Conservation (phyloP, 23 red algal species). For the Chondrus crispus region DNA sequence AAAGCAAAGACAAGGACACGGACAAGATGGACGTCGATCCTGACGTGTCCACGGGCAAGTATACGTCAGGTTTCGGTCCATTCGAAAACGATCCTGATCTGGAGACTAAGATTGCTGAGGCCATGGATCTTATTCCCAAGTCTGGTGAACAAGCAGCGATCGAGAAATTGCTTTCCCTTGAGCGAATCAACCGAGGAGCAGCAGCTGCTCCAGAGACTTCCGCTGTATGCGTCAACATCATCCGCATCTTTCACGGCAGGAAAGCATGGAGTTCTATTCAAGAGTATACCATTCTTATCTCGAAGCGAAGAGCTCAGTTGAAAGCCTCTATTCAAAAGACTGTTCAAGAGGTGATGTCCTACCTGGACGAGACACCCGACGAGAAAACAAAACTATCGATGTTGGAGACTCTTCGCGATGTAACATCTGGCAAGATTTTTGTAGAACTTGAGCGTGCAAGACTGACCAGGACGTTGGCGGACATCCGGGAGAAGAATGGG, state of each 20-base stretch:
- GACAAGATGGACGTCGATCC: conserved; percentile 69
- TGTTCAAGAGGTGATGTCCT: conserved; percentile 80
- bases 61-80: conserved; percentile 20
- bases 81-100: conserved; percentile 77
- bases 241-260: conserved; percentile 50
- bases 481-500: conserved; percentile 79
- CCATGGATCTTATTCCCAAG: conserved; percentile 2
- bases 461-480: conserved; percentile 78
- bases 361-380: conserved; percentile 62
- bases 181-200: conserved; percentile 68
- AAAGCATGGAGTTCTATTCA: conserved; percentile 70
- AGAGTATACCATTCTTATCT: conserved; percentile 71
- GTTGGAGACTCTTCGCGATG: conserved; percentile 80
- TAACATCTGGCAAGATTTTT: conserved; percentile 93
- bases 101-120: conserved; percentile 48
- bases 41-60: conserved; percentile 29
- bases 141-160: conserved; percentile 21
- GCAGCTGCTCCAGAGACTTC: conserved; percentile 82
- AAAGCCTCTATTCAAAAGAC: conserved; percentile 74
- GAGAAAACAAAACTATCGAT: conserved; percentile 64
- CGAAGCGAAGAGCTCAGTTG: conserved; percentile 89
- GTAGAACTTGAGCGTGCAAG: conserved; percentile 93
- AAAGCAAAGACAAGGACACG: not conserved
- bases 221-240: conserved; percentile 76
- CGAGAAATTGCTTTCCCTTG: conserved; percentile 68